Percentiles rank a stretch among this genome's conserved stretches.
Evolutionary conservation across 495 filamentous ascomycete species (phyloP).

Genomic region (Penicillium flavigenum): DNA sequence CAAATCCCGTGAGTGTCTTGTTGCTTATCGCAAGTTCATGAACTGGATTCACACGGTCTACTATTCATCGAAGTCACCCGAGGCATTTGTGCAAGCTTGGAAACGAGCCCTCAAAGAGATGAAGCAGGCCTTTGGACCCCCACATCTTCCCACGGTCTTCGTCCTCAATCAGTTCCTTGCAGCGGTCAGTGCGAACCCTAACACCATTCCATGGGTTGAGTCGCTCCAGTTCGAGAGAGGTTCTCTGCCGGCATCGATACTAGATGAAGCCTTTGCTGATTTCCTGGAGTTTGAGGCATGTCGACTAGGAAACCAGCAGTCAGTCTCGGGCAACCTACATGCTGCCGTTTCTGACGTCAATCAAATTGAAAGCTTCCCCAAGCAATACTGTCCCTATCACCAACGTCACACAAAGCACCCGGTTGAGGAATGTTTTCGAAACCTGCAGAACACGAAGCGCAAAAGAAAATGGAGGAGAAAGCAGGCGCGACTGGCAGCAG

Average conservation of each 20-base stretch:
- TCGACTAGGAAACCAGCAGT: not conserved
- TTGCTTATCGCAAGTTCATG: not conserved
- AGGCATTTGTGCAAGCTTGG: not conserved
- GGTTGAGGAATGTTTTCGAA: not conserved
- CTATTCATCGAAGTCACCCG: not conserved
- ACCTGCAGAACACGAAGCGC: slow-evolving; percentile 1
- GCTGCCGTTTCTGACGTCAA: not conserved
- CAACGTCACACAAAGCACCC: not conserved
- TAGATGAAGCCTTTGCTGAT: not conserved
- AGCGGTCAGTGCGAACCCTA: not conserved
- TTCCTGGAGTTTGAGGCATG: slow-evolving; percentile 2
- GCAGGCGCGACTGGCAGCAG: not conserved
- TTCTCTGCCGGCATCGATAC: not conserved
- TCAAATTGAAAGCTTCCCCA: not conserved
- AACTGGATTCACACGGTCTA: not conserved
- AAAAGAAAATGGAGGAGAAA: not conserved
- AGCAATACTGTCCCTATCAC: not conserved
- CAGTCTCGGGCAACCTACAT: too few species aligned
- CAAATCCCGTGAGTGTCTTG: not conserved
- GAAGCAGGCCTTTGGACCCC: not conserved
- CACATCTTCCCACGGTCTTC: not conserved
- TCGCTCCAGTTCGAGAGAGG: not conserved
- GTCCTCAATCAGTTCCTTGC: slow-evolving; percentile 1
- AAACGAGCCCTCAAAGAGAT: not conserved
- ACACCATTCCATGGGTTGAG: not conserved